Base-by-base conservation (phyloP, 2,329 filamentous ascomycete genomes). In the Sarocladiaceae sp. region DNA sequence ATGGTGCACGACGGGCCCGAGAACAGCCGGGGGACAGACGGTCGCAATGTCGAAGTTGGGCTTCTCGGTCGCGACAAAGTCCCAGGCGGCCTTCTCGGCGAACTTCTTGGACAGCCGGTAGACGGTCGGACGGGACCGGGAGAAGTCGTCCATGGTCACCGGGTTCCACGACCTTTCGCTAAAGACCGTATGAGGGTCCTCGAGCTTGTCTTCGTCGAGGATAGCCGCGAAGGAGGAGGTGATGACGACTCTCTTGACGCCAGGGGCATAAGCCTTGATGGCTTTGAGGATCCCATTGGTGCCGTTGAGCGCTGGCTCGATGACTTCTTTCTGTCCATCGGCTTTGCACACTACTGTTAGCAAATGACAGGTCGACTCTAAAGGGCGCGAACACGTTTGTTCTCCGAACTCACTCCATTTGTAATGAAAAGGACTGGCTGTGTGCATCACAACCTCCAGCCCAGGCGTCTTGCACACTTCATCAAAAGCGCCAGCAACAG, bases 401-500 rank as follows among this genome's bases (percentile, higher is more conserved):
- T 29, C 26, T 29, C n/a, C 26, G 26, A 9, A 55, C 60, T 29
- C 47, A 68, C 64, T 67, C 51, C 66, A 70, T 2, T 71, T 68
- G 61, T 69, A 78, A 53, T 77, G 74, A 57, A 81, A 74, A 1
- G 78, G 78, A 41, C 74, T 78, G 0, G 78, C 78, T 2, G 77
- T 79, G 63, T 82, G 78, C 44, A 81, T 63, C 31, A 82, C 75
- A 40, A 72, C 72, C 46, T 76, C 70, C 43, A 80, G 60, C 20
- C 67, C 70, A 1, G 72, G 68, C 3, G 58, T 66, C 59, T 67
- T 61, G 49, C 74, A 68, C 1, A 75, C 78, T 53, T 80, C 70
- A 54, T 87, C 80, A 58, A 95, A 95, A 46, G 88, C 88, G 45
- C 74, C 73, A 33, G 80, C 73, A 55, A 80, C 63, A 3, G 86